Conservation (phyloP, 257 asterid genomes). For the Eucommia ulmoides region DNA sequence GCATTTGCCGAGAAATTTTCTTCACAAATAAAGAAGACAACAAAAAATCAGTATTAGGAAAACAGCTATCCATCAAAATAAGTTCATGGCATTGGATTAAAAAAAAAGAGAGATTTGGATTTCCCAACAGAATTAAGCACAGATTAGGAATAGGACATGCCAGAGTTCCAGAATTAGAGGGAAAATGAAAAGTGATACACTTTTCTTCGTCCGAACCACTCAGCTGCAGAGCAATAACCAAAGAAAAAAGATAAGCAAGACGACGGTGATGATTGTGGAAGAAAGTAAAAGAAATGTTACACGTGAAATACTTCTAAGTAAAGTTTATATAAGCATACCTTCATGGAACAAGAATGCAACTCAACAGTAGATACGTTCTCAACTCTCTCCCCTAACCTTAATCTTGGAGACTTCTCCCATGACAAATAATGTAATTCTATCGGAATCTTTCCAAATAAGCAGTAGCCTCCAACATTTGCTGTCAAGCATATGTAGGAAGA, state of each 20-base stretch:
- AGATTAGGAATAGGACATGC: conserved; percentile 20
- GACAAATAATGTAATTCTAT: conserved; percentile 70
- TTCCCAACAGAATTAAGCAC: conserved; percentile 4
- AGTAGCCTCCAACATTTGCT: conserved; percentile 68
- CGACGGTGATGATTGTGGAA: background rate
- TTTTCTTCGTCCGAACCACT: conserved; percentile 56
- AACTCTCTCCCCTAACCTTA: conserved; percentile 74
- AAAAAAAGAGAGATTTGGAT: conserved; percentile 7
- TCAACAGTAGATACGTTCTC: conserved; percentile 82
- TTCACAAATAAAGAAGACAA: conserved; percentile 10
- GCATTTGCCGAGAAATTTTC: conserved; percentile 55
- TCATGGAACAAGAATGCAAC: conserved; percentile 64
- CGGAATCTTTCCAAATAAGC: conserved; percentile 79
- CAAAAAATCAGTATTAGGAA: conserved; percentile 3
- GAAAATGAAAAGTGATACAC: conserved; percentile 56
- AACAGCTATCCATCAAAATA: conserved; percentile 6
- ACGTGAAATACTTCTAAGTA: no score
- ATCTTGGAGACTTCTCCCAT: conserved; percentile 71
- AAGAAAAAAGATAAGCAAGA: background rate
- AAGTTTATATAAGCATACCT: conserved; percentile 32
- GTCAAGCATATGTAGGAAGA: conserved; percentile 12
- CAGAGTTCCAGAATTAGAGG: conserved; percentile 33
- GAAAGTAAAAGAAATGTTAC: no score
- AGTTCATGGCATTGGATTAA: background rate
- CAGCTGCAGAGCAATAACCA: conserved; percentile 29